phyloP scores from a whole-genome alignment of 768 basidiomycete genomes.

The Podaxis carcinomalis region DNA sequence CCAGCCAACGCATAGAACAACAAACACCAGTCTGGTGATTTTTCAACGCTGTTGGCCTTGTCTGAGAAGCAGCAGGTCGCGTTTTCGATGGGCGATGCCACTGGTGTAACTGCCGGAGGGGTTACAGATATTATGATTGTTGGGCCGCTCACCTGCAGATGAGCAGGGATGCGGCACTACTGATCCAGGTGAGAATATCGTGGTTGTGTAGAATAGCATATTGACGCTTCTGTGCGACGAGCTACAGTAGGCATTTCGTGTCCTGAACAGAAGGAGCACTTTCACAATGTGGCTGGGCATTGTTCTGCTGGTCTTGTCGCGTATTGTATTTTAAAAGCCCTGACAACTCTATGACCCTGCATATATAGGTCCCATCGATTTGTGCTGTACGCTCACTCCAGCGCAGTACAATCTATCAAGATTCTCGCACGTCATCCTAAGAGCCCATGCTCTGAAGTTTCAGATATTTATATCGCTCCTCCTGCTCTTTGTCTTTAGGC shows the following conservation, averaged over 20 bases:
- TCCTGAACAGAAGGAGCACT: conserved; percentile 20
- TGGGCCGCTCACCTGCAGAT: conserved; percentile 13
- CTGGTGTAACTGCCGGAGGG: conserved; percentile 22
- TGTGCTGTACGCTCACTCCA: conserved; percentile 15
- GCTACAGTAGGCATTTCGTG: conserved; percentile 20
- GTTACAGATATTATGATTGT: conserved; percentile 19
- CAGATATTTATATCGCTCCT: neutral
- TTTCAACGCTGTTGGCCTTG: conserved; percentile 15
- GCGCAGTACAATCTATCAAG: conserved; percentile 10
- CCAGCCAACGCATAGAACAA: conserved; percentile 17
- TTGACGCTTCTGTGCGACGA: neutral
- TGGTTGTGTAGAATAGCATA: neutral
- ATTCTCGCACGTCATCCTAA: no score
- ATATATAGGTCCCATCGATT: conserved; percentile 20
- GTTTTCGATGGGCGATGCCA: conserved; percentile 25
- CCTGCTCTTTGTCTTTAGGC: conserved; percentile 13
- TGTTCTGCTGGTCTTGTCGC: neutral
- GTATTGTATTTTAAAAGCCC: neutral
- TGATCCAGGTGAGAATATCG: conserved; percentile 16
- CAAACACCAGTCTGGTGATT: conserved; percentile 14
- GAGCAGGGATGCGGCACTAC: conserved; percentile 18
- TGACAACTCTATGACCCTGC: neutral
- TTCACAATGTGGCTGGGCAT: conserved; percentile 23
- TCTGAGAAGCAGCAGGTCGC: conserved; percentile 12
- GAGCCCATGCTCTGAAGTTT: no score